A percentile compares a stretch with the other conserved stretches of the same genome.
phyloP scores from a whole-genome alignment of 805 yeast genomes.

The Priceomyces fermenticarens region DNA sequence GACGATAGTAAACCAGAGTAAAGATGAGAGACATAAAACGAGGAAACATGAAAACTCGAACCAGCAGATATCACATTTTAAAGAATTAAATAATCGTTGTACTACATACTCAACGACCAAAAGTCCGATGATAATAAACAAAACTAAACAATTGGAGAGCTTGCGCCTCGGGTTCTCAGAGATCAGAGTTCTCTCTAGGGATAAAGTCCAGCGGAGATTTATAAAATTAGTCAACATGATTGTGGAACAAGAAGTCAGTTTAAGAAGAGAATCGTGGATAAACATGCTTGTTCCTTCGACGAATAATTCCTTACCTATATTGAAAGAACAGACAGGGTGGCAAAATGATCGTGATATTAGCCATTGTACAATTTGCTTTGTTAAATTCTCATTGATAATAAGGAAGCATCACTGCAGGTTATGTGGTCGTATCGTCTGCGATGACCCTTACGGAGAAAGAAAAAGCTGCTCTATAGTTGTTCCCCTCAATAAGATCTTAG shows the following conservation, averaged over 20 bases:
- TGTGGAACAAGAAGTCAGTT: constrained; percentile 12
- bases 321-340: constrained; percentile 60
- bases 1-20: no score
- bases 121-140: constrained; percentile 26
- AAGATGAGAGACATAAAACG: no score
- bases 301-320: constrained; percentile 16
- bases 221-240: constrained; percentile 40
- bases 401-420: constrained; percentile 90
- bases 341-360: constrained; percentile 38
- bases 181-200: constrained; percentile 48
- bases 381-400: constrained; percentile 51
- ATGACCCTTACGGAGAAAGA: constrained; percentile 46
- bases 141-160: constrained; percentile 1
- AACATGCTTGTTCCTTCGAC: neutral
- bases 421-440: constrained; percentile 85
- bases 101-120: constrained; percentile 25
- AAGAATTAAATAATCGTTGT: constrained; percentile 37
- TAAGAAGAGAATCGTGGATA: constrained; percentile 4
- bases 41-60: no score
- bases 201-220: constrained; percentile 60
- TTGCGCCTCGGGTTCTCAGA: constrained; percentile 31
- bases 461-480: constrained; percentile 68
- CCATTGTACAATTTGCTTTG: constrained; percentile 63
- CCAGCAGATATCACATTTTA: constrained; percentile 8
- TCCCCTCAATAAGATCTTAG: constrained; percentile 44